Base-by-base conservation (phyloP, 1,284 basidiomycete species). In the Tilletia caries region DNA sequence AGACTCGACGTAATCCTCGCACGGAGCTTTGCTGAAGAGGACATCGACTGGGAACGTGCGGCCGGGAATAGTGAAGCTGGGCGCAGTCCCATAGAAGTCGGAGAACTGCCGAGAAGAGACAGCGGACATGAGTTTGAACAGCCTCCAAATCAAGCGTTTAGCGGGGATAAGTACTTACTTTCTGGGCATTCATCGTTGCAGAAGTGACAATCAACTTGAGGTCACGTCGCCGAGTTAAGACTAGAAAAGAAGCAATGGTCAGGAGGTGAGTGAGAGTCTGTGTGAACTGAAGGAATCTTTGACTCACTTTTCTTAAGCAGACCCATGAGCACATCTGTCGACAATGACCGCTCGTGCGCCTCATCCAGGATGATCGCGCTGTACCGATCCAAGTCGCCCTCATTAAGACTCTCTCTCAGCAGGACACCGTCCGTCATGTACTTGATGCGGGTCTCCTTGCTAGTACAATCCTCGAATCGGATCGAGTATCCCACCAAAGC, bases 21-120 rank as follows among this genome's bases (percentile, higher is more conserved):
- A 98, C 0, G 96, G 96, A 0, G 94, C 94, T 83, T 98, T 98
- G 64, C 92, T 88, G 85, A 97, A 96, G 85, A 91, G 92, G 20
- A 90, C 92, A 82, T 99, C 96, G 69, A 99, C 96, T 0, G 96
- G 96, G 87, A 98, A 98, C 0, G 96, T 98, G 73, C 96, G 90
- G 54, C 96, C 96, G 0, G 96, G 96, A 79, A 98, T 98, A 3
- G 94, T 98, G 84, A 92, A 99, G 54, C 89, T 92, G 0, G 95
- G 95, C 0, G 95, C 95, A 76, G 91, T 92, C 64, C 95, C 95
- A 77, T 96, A 98, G 85, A 98, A 98, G 6, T 68, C 25, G 85
- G 86, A 37, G 92, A 99, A 98, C 91, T 93, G n/a, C n/a, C n/a
- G 70, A 18, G 69, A 5, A 64, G 34, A 60, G 44, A 12, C 12